Conservation (phyloP, 2,329 filamentous ascomycete genomes). For the Ophiostoma populinum region DNA sequence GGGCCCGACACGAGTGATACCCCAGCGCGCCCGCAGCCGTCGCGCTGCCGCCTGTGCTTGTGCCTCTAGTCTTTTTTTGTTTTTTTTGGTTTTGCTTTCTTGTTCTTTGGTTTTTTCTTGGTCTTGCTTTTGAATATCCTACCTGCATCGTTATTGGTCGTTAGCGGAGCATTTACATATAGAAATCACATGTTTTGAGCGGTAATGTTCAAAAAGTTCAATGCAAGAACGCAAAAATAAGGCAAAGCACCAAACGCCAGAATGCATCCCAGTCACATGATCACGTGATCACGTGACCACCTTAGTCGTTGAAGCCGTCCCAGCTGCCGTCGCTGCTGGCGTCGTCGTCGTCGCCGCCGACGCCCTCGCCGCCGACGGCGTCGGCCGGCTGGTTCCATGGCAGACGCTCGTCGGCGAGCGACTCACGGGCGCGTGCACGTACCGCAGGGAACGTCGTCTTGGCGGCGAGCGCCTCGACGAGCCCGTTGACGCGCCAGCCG, state of each 20-base stretch:
- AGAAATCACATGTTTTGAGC: neutral
- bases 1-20: constrained; percentile 5
- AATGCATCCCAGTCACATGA: neutral
- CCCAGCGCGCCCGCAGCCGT: neutral
- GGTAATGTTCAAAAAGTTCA: neutral
- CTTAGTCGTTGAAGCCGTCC: constrained; percentile 50
- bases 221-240: constrained; percentile 1
- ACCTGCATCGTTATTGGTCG: neutral
- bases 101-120: neutral
- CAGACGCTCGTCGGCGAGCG: constrained; percentile 57
- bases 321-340: constrained; percentile 35
- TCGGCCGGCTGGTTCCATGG: constrained; percentile 33
- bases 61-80: neutral
- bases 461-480: constrained; percentile 38
- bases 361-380: constrained; percentile 11
- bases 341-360: constrained; percentile 20
- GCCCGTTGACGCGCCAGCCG: constrained; percentile 31
- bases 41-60: neutral
- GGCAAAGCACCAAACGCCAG: neutral
- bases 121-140: neutral
- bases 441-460: constrained; percentile 53
- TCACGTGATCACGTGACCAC: too few species aligned
- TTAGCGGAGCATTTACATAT: too few species aligned
- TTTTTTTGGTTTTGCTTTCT: neutral
- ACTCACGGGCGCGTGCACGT: constrained; percentile 50